Evolutionary conservation across 2,329 filamentous ascomycete genomes (phyloP), one percentile per base, ranked within the genome.

Genomic region (Aspergillus pseudoviridinutans): DNA sequence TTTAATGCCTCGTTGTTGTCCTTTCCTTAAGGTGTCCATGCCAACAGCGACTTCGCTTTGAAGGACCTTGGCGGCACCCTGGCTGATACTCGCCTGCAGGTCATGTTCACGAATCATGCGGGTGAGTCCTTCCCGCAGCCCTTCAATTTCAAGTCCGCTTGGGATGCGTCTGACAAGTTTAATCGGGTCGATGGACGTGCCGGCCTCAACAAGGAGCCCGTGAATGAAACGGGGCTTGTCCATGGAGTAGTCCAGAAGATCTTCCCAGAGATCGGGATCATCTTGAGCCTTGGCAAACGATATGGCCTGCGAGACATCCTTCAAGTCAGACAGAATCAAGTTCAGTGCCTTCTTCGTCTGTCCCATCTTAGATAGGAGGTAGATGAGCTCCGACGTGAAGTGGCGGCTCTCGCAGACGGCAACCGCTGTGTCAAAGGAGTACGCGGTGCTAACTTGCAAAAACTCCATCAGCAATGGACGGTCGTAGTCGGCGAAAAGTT

Each of bases 21-120:
- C 92, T 14, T 81, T 85, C 0, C 93, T 85, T 22, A 97, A 79
- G 3, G 86, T 87, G 52, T 88, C 88, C 83, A 97, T 96, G 0
- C 90, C 91, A 4, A 84, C 82, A 0, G 88, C 87, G 0, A 99
- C 93, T 74, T 99, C 94, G 57, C 92, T 91, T 52, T 89, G 82
- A 46, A 97, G 79, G 0, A 97, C 92, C 55, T 86, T 85, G 0
- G 94, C 92, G 3, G 95, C 94, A 1, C 94, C 94, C 47, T 89
- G 87, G 62, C 89, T 93, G 70, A 99, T 97, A 66, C 89, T 94
- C 70, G 90, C 87, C 76, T 97, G 94, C 49, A 99, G 90, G 70
- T 97, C 94, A 70, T 97, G 92, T 74, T 99, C 94, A 66, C 93
- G 88, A 71, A 99, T 89, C 79, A 99, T 92, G 57, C 92, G 89